These are phyloP conservation scores for Aethionema arabicum DNA, from an alignment of 345 rosid species.

Conservation along the genomic window DNA sequence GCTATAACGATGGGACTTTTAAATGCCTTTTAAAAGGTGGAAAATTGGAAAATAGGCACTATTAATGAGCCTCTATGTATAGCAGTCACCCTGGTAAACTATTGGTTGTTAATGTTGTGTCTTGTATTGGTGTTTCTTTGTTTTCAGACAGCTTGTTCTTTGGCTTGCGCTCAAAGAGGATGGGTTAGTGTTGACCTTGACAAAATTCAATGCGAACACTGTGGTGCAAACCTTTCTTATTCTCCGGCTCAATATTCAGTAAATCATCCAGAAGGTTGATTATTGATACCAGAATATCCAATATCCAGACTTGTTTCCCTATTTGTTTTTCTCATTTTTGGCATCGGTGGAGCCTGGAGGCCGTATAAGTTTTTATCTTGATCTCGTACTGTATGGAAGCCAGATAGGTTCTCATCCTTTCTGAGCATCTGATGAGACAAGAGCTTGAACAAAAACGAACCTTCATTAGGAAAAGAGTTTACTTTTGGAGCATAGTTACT, in stretches of 20 bases:
- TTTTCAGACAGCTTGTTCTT: conserved; percentile 39
- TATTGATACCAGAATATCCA: not conserved
- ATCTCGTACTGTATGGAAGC: conserved; percentile 3
- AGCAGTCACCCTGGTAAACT: conserved; percentile 8
- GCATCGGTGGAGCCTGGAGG: not conserved
- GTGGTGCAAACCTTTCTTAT: conserved; percentile 36
- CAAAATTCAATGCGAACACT: conserved; percentile 39
- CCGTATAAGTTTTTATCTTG: conserved; percentile 4
- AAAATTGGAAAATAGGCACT: not conserved
- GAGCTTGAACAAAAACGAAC: not conserved
- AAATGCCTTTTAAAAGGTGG: not conserved
- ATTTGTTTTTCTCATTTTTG: not conserved
- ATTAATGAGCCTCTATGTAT: conserved; percentile 9
- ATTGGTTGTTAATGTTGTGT: conserved; percentile 16
- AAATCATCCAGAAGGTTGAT: conserved; percentile 31
- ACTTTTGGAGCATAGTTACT: not conserved
- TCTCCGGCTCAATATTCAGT: conserved; percentile 26
- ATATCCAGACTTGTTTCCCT: not conserved
- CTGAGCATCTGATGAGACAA: too few species aligned
- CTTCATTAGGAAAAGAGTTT: conserved; percentile 2
- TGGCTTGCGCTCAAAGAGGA: conserved; percentile 47
- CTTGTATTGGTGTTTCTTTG: conserved; percentile 17
- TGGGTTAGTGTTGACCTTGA: conserved; percentile 42
- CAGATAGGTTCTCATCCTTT: not conserved
- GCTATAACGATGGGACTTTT: conserved; percentile 2